phyloP scores from a whole-genome alignment of 2,329 filamentous ascomycete genomes.

The Verticillium klebahnii region DNA sequence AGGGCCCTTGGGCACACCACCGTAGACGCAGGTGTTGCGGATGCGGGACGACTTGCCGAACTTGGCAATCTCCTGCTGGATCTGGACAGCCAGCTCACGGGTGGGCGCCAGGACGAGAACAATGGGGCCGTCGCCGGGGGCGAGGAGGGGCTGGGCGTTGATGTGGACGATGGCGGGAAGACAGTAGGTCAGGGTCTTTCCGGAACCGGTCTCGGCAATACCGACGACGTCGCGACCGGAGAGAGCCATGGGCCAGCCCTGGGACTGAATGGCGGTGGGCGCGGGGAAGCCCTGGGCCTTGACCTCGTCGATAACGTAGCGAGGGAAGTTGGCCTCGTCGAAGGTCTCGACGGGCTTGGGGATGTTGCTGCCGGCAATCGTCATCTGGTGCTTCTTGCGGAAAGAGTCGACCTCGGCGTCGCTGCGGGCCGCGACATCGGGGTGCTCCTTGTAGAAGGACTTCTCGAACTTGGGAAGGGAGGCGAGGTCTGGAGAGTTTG shows the following conservation, averaged over 20 bases:
- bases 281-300: slow-evolving; percentile 95
- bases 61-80: slow-evolving; percentile 97
- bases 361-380: slow-evolving; percentile 72
- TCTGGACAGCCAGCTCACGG: slow-evolving; percentile 96
- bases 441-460: slow-evolving; percentile 97
- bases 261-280: slow-evolving; percentile 94
- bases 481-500: slow-evolving; percentile 56
- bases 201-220: slow-evolving; percentile 98
- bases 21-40: slow-evolving; percentile 97
- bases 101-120: slow-evolving; percentile 94
- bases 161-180: slow-evolving; percentile 98
- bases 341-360: slow-evolving; percentile 96
- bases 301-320: slow-evolving; percentile 96
- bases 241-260: slow-evolving; percentile 98
- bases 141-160: slow-evolving; percentile 95
- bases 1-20: slow-evolving; percentile 95
- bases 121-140: slow-evolving; percentile 92
- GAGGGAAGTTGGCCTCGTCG: slow-evolving; percentile 94
- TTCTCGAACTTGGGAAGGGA: slow-evolving; percentile 96
- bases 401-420: slow-evolving; percentile 81
- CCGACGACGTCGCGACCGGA: slow-evolving; percentile 97
- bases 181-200: slow-evolving; percentile 98
- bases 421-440: slow-evolving; percentile 69
- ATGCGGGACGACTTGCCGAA: slow-evolving; percentile 98
- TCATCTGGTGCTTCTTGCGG: slow-evolving; percentile 79